These are phyloP conservation scores for Erysiphe pulchra DNA, from an alignment of 2,329 filamentous ascomycete species.

Conservation along the genomic window DNA sequence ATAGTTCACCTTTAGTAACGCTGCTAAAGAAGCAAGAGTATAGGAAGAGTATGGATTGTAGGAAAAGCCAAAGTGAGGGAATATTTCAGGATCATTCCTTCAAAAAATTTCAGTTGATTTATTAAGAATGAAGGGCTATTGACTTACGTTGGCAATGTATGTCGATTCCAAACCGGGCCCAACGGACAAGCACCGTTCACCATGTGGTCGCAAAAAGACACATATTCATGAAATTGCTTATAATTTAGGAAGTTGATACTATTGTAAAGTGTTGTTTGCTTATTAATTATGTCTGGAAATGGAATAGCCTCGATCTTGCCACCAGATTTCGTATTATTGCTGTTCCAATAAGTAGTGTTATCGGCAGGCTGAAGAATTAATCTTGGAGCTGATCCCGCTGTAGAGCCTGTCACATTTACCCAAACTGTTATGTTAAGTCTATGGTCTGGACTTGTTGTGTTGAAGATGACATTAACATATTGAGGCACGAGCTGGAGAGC, in stretches of 20 bases:
- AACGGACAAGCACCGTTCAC: slow-evolving; percentile 47
- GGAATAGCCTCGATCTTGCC: slow-evolving; percentile 53
- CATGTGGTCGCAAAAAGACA: slow-evolving; percentile 40
- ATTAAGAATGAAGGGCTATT: no score
- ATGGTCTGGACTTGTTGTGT: slow-evolving; percentile 31
- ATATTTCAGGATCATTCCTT: slow-evolving; percentile 10
- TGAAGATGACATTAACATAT: slow-evolving; percentile 49
- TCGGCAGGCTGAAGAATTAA: slow-evolving; percentile 31
- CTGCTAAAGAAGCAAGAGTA: slow-evolving; percentile 57
- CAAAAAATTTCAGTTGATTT: slow-evolving; percentile 5
- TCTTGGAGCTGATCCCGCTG: slow-evolving; percentile 16
- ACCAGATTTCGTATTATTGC: slow-evolving; percentile 28
- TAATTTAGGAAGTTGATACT: slow-evolving; percentile 56
- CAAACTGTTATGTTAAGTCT: slow-evolving; percentile 57
- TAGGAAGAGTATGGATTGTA: slow-evolving; percentile 63
- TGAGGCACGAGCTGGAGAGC: slow-evolving; percentile 60
- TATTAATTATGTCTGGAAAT: slow-evolving; percentile 18
- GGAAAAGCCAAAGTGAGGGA: slow-evolving; percentile 49
- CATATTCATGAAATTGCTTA: slow-evolving; percentile 29
- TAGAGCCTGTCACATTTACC: slow-evolving; percentile 67
- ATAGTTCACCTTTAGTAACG: slow-evolving; percentile 48
- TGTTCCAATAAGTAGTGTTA: slow-evolving; percentile 28
- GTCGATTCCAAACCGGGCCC: slow-evolving; percentile 28
- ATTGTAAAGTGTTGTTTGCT: slow-evolving; percentile 47
- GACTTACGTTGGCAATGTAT: no score